Conservation (phyloP, 2,329 filamentous ascomycete species). For the Colletotrichum nymphaeae region DNA sequence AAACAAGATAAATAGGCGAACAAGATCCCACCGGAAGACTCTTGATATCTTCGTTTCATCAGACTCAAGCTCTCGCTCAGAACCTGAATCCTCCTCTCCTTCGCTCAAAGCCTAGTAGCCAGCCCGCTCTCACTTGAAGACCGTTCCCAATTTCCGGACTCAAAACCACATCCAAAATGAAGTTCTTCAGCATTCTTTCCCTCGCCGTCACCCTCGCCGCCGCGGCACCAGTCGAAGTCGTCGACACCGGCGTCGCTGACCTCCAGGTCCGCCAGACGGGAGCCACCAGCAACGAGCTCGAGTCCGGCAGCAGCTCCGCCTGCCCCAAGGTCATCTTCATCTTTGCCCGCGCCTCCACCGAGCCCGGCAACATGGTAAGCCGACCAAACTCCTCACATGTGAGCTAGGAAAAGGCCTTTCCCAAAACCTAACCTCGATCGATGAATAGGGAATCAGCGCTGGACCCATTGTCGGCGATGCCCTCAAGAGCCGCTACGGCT, state of each 20-base stretch:
- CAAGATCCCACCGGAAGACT: background rate
- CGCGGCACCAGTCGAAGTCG: conserved; percentile 34
- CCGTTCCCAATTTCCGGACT: background rate
- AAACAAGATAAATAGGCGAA: conserved; percentile 20
- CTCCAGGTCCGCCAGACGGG: conserved; percentile 37
- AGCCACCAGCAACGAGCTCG: conserved; percentile 43
- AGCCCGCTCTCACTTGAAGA: background rate
- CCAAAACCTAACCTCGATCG: background rate
- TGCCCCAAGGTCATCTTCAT: conserved; percentile 53
- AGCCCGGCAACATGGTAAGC: conserved; percentile 51
- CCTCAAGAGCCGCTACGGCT: conserved; percentile 43
- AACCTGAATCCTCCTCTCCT: conserved; percentile 5
- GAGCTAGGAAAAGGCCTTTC: background rate
- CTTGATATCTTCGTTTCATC: background rate
- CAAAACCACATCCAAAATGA: conserved; percentile 34
- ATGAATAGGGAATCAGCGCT: conserved; percentile 41
- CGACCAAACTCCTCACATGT: background rate
- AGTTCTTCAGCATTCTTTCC: conserved; percentile 37
- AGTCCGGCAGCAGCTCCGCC: conserved; percentile 40
- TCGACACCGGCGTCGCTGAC: background rate
- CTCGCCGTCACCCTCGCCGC: conserved; percentile 32
- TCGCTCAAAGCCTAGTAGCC: conserved; percentile 21
- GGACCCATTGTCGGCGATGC: conserved; percentile 44
- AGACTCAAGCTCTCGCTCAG: conserved; percentile 26
- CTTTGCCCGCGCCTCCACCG: conserved; percentile 52